phyloP scores from a whole-genome alignment of 257 asterid genomes.

The Solanum neorickii region DNA sequence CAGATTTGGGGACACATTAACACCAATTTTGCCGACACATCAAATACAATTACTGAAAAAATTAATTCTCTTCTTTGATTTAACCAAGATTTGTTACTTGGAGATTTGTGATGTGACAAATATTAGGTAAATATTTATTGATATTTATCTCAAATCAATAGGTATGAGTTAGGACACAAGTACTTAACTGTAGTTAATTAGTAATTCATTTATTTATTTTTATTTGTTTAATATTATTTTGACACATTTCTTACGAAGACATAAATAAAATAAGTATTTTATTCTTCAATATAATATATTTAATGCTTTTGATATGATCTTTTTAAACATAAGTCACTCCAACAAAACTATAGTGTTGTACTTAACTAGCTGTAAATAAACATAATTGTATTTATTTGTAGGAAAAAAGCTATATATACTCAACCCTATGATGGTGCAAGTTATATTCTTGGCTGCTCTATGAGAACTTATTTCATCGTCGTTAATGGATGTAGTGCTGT shows the following conservation, averaged over 20 bases:
- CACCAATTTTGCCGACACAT: not conserved
- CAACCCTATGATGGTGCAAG: not conserved
- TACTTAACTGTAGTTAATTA: rapidly evolving
- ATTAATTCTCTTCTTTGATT: not conserved
- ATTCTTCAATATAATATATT: not conserved
- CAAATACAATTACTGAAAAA: not conserved
- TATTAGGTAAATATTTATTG: not conserved
- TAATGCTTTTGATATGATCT: too few species aligned
- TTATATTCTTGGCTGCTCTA: not conserved
- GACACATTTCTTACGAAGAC: too few species aligned
- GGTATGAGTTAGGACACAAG: not conserved
- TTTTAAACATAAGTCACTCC: too few species aligned
- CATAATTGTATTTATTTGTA: too few species aligned
- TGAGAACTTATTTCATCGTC: not conserved
- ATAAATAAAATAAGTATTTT: too few species aligned
- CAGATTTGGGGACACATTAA: not conserved
- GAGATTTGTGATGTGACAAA: not conserved
- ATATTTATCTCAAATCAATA: not conserved
- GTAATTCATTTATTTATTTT: rapidly evolving
- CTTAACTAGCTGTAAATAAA: too few species aligned
- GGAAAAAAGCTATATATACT: too few species aligned
- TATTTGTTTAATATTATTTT: rapidly evolving
- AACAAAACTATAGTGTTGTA: too few species aligned
- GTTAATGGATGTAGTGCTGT: not conserved
- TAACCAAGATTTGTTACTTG: not conserved